Percentiles rank a stretch among this genome's conserved stretches.
phyloP scores from a whole-genome alignment of 1,284 basidiomycete species.

The Ganoderma lingzhi region DNA sequence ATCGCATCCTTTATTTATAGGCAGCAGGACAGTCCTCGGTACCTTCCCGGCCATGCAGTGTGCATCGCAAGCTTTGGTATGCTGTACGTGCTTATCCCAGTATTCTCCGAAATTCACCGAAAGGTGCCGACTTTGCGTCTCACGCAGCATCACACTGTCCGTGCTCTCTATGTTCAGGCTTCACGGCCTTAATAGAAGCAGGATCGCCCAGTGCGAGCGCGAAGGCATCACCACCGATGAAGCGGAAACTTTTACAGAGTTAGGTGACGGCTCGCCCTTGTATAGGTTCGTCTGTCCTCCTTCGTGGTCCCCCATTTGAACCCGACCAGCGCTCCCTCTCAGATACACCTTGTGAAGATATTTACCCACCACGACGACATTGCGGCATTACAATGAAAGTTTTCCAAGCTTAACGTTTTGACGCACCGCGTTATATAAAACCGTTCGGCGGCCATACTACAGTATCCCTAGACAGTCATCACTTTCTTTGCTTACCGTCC shows the following conservation, averaged over 20 bases:
- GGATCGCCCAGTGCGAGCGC: conserved; percentile 21
- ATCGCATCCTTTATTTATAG: conserved; percentile 32
- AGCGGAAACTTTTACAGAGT: conserved; percentile 15
- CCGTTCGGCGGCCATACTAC: too few species aligned
- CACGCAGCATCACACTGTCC: conserved; percentile 16
- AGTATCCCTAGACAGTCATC: too few species aligned
- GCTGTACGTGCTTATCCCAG: conserved; percentile 8
- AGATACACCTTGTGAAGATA: not conserved
- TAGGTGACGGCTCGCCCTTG: conserved; percentile 28
- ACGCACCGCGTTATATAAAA: too few species aligned
- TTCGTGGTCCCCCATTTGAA: too few species aligned
- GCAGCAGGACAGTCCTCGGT: conserved; percentile 27
- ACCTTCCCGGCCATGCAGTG: conserved; percentile 24
- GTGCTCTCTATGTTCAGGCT: conserved; percentile 21
- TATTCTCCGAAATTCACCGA: not conserved
- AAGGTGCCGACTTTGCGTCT: not conserved
- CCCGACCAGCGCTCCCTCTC: not conserved
- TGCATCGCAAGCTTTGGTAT: conserved; percentile 22
- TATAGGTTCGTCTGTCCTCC: conserved; percentile 15
- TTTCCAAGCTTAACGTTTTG: too few species aligned
- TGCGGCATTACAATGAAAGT: too few species aligned
- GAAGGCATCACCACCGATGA: conserved; percentile 18
- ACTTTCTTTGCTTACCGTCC: too few species aligned
- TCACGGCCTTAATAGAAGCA: conserved; percentile 18
- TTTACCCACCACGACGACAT: not conserved